Conservation (phyloP, 2,329 filamentous ascomycete genomes). For the Penicillium sclerotigenum region DNA sequence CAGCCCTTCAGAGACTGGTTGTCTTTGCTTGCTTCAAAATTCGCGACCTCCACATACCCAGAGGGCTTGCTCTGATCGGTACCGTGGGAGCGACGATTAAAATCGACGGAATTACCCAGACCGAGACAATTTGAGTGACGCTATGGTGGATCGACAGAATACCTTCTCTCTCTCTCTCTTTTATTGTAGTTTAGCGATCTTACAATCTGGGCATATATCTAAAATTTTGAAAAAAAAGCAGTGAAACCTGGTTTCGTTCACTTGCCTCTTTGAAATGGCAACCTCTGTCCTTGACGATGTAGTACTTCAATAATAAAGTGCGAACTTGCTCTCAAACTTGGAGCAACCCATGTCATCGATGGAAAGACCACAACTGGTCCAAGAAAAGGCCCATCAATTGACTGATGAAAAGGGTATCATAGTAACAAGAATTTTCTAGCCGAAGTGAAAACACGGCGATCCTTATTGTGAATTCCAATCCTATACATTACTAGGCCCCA, state of each 20-base stretch:
- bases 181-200: background rate
- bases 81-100: conserved; percentile 20
- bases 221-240: background rate
- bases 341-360: too few species aligned
- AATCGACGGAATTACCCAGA: conserved; percentile 15
- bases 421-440: too few species aligned
- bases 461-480: too few species aligned
- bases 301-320: background rate
- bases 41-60: conserved; percentile 54
- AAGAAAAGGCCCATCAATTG: too few species aligned
- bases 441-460: too few species aligned
- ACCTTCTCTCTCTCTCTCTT: background rate
- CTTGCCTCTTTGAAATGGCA: background rate
- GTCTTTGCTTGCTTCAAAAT: conserved; percentile 64
- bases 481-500: too few species aligned
- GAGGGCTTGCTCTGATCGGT: conserved; percentile 59
- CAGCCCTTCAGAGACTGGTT: conserved; percentile 52
- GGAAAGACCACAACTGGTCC: too few species aligned
- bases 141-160: background rate
- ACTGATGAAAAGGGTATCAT: too few species aligned
- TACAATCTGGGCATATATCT: background rate
- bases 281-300: background rate
- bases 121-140: conserved; percentile 4
- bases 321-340: too few species aligned
- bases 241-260: background rate